These are phyloP conservation scores for Fusarium veterinarium DNA, from an alignment of 2,329 filamentous ascomycete genomes.

Conservation along the genomic window DNA sequence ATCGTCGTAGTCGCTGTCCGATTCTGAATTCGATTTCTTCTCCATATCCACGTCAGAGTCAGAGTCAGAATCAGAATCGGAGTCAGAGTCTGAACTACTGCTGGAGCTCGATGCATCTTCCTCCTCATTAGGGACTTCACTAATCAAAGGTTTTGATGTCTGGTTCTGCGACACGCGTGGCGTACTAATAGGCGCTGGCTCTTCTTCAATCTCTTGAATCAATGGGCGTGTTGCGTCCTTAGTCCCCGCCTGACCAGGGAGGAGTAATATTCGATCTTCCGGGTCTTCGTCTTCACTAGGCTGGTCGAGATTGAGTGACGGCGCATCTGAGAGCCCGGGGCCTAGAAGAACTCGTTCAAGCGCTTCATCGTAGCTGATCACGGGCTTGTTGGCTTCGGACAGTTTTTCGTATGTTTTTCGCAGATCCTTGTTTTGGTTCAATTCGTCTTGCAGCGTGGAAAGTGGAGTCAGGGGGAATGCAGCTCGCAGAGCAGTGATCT, in stretches of 20 bases:
- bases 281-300: conserved; percentile 4
- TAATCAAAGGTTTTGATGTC: not conserved
- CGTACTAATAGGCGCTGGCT: not conserved
- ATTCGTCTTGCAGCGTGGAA: conserved; percentile 50
- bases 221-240: conserved; percentile 41
- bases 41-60: conserved; percentile 51
- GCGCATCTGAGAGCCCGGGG: not conserved
- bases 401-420: conserved; percentile 54
- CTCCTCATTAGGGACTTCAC: conserved; percentile 13
- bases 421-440: conserved; percentile 52
- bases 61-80: conserved; percentile 43
- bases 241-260: conserved; percentile 5
- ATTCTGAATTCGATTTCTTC: conserved; percentile 50
- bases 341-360: conserved; percentile 46
- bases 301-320: not conserved
- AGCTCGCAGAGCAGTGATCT: conserved; percentile 50
- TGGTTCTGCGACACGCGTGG: not conserved
- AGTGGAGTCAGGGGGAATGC: conserved; percentile 58
- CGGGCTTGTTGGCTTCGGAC: conserved; percentile 46
- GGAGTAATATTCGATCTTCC: conserved; percentile 12
- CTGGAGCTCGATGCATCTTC: conserved; percentile 31
- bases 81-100: conserved; percentile 46
- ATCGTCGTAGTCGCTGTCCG: conserved; percentile 16
- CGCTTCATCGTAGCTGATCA: conserved; percentile 49
- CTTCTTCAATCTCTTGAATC: conserved; percentile 45